Evolutionary conservation across 2,329 filamentous ascomycete genomes (phyloP).

Genomic region (Beauveria bassiana): DNA sequence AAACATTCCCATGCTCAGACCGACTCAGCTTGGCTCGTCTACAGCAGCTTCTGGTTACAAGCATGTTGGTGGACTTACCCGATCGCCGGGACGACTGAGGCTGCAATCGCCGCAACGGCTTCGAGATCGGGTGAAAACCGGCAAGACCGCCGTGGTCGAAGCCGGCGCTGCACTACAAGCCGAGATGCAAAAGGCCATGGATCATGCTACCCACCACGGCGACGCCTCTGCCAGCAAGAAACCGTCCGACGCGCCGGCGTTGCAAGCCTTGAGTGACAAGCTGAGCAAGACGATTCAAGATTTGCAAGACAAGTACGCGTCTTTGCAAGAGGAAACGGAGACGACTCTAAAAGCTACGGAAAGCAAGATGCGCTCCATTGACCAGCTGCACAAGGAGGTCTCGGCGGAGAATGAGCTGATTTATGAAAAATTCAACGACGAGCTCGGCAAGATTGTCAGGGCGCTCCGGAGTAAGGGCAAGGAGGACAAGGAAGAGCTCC

Average conservation of each 20-base stretch:
- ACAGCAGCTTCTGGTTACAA: conserved; percentile 18
- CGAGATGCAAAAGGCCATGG: background rate
- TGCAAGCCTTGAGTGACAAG: conserved; percentile 60
- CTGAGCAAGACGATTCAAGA: conserved; percentile 54
- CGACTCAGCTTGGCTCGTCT: conserved; percentile 24
- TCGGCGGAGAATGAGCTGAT: conserved; percentile 88
- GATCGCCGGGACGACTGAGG: conserved; percentile 46
- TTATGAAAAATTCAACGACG: conserved; percentile 88
- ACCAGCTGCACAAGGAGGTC: conserved; percentile 81
- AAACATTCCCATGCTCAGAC: conserved; percentile 46
- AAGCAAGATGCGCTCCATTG: conserved; percentile 70
- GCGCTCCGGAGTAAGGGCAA: conserved; percentile 65
- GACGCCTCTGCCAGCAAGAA: conserved; percentile 29
- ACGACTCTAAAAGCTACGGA: conserved; percentile 66
- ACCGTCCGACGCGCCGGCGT: conserved; percentile 32
- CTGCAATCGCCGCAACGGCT: conserved; percentile 67
- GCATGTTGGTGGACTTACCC: conserved; percentile 12
- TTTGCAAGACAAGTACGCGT: conserved; percentile 51
- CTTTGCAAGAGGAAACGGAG: conserved; percentile 64
- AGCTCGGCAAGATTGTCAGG: conserved; percentile 74
- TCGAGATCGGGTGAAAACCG: conserved; percentile 75
- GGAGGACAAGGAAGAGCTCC: conserved; percentile 72
- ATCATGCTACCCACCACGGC: conserved; percentile 10
- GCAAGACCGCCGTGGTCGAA: conserved; percentile 66
- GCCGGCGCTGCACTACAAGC: conserved; percentile 39